Evolutionary conservation across 2,329 filamentous ascomycete species (phyloP).

Genomic region (Knufia petricola): DNA sequence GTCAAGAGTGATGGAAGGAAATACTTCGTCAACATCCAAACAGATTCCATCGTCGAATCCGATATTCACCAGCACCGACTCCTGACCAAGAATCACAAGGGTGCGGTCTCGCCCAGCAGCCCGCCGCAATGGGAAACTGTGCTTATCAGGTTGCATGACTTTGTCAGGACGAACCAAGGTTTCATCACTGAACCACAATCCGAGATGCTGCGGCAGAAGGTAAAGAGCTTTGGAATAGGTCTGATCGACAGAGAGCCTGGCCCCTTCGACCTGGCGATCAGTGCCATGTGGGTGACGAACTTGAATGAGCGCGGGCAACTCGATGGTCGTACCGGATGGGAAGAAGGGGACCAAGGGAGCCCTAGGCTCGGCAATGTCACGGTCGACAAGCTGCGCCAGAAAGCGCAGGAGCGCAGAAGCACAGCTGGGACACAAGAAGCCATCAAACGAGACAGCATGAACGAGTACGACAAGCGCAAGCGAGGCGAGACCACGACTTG

Average conservation of each 20-base stretch:
- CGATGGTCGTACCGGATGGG: conserved; percentile 21
- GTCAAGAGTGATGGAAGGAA: conserved; percentile 83
- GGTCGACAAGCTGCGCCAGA: conserved; percentile 20
- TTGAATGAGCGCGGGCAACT: conserved; percentile 33
- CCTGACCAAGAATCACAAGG: conserved; percentile 41
- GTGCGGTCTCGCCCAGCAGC: conserved; percentile 29
- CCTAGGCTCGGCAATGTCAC: conserved; percentile 21
- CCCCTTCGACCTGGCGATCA: conserved; percentile 76
- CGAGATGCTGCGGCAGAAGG: conserved; percentile 76
- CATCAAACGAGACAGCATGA: conserved; percentile 11
- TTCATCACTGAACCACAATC: conserved; percentile 87
- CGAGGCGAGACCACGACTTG: not conserved
- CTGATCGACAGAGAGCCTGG: conserved; percentile 82
- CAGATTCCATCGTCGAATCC: conserved; percentile 85
- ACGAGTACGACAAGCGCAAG: conserved; percentile 4
- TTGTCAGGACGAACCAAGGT: conserved; percentile 89
- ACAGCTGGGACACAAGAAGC: conserved; percentile 17
- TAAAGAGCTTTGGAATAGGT: conserved; percentile 76
- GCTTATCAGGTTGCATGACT: conserved; percentile 81
- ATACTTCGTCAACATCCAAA: conserved; percentile 94
- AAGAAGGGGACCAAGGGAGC: conserved; percentile 23
- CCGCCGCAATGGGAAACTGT: conserved; percentile 91
- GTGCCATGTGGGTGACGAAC: conserved; percentile 87
- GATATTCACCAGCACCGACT: conserved; percentile 92
- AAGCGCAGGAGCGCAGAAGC: conserved; percentile 19